phyloP scores from a whole-genome alignment of 2,329 filamentous ascomycete species.

The Sphaerulina musiva region DNA sequence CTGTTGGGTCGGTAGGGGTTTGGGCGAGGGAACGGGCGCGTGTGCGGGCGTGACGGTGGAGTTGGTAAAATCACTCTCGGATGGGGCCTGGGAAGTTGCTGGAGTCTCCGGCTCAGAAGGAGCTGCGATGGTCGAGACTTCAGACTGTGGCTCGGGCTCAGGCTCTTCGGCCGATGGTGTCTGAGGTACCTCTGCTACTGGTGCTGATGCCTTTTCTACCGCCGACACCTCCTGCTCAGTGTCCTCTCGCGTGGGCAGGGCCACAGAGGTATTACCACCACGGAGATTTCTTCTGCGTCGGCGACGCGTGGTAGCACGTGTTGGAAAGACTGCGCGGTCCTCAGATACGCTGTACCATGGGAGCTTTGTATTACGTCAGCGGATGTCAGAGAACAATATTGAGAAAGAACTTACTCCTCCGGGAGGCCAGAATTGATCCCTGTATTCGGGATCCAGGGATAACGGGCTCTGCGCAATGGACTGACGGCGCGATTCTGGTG shows the following conservation, averaged over 20 bases:
- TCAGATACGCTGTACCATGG: constrained; percentile 56
- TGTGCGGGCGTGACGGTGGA: constrained; percentile 44
- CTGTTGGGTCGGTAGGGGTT: constrained; percentile 28
- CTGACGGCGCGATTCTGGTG: constrained; percentile 14
- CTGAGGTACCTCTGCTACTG: constrained; percentile 9
- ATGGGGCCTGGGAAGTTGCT: constrained; percentile 52
- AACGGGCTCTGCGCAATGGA: constrained; percentile 18
- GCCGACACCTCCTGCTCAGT: constrained; percentile 32
- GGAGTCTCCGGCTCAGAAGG: constrained; percentile 50
- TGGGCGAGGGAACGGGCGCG: constrained; percentile 27
- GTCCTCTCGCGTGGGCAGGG: constrained; percentile 41
- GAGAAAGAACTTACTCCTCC: constrained; percentile 6
- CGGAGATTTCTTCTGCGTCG: constrained; percentile 39
- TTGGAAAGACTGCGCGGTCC: constrained; percentile 44
- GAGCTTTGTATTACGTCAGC: constrained; percentile 36
- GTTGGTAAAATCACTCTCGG: constrained; percentile 45
- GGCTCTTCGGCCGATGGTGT: constrained; percentile 14
- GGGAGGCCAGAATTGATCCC: constrained; percentile 18
- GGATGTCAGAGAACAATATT: not conserved
- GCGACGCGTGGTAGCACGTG: constrained; percentile 44
- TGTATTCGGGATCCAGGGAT: constrained; percentile 16
- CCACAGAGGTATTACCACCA: constrained; percentile 38
- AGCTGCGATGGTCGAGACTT: constrained; percentile 40
- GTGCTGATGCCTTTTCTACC: constrained; percentile 27
- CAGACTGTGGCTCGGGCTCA: constrained; percentile 32